These are phyloP conservation scores for Aspergillus oerlinghausenensis DNA, from an alignment of 2,329 filamentous ascomycete species.

Conservation along the genomic window DNA sequence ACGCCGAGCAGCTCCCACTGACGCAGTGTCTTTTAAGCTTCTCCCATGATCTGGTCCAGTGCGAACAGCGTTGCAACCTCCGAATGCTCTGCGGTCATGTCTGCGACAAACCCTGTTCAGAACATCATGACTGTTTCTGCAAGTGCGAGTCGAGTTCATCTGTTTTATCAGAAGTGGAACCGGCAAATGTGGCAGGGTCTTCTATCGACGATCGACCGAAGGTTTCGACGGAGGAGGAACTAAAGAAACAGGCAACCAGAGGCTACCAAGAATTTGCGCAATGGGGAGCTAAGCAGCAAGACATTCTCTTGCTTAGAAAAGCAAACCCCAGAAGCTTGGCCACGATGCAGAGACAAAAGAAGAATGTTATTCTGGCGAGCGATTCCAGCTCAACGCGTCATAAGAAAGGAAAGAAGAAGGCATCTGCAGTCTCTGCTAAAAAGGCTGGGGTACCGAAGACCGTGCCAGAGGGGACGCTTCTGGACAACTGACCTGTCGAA, in stretches of 20 bases:
- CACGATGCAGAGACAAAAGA: background rate
- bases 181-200: background rate
- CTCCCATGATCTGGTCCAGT: conserved; percentile 34
- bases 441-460: background rate
- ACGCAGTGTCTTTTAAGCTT: conserved; percentile 25
- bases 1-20: background rate
- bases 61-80: conserved; percentile 29
- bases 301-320: conserved; percentile 18
- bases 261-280: conserved; percentile 27
- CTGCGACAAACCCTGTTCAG: conserved; percentile 31
- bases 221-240: background rate
- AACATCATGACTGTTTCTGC: conserved; percentile 28
- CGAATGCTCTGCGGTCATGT: conserved; percentile 36
- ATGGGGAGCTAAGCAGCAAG: conserved; percentile 26
- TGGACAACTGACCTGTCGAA: background rate
- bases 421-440: background rate
- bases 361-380: background rate
- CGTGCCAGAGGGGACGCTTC: background rate
- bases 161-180: background rate
- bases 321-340: conserved; percentile 3
- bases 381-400: background rate
- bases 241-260: conserved; percentile 5
- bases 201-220: background rate
- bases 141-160: conserved; percentile 10
- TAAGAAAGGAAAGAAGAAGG: background rate